Conservation (phyloP, 2,329 filamentous ascomycete species). For the Colletotrichum tofieldiae region DNA sequence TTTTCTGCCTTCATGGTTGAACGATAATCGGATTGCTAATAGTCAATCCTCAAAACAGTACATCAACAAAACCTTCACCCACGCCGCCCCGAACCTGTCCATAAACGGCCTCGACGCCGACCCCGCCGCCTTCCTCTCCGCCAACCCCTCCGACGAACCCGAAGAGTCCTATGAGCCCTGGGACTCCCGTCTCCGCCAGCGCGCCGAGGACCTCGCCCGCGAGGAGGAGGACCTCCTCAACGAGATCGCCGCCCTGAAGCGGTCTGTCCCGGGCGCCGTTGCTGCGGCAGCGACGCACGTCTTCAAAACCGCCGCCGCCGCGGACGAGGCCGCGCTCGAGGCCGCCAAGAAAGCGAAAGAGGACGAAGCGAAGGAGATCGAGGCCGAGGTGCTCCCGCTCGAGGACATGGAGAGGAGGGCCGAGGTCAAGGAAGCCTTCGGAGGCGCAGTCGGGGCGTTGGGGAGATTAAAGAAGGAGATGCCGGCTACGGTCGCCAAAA, state of each 20-base stretch:
- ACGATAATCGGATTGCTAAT: background rate
- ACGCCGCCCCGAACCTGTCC: conserved; percentile 72
- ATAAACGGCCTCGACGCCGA: conserved; percentile 74
- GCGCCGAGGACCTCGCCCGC: conserved; percentile 72
- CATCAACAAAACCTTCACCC: conserved; percentile 72
- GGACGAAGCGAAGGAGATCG: conserved; percentile 44
- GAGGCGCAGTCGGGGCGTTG: conserved; percentile 65
- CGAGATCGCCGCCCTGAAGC: conserved; percentile 74
- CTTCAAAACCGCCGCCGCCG: conserved; percentile 57
- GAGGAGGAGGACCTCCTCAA: conserved; percentile 76
- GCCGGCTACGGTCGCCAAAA: conserved; percentile 74
- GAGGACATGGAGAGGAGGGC: conserved; percentile 61
- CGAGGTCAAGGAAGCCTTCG: conserved; percentile 63
- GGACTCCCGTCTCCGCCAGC: conserved; percentile 71
- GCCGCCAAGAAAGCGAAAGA: conserved; percentile 39
- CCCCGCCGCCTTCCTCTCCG: conserved; percentile 56
- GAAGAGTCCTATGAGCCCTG: conserved; percentile 71
- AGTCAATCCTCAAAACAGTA: conserved; percentile 61
- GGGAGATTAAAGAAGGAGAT: conserved; percentile 71
- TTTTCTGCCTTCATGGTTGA: background rate
- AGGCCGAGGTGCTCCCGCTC: conserved; percentile 50
- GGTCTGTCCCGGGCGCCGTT: conserved; percentile 63
- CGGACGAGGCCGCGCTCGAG: conserved; percentile 62
- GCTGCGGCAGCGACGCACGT: conserved; percentile 62
- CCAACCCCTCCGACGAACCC: conserved; percentile 47